Evolutionary conservation across 2,329 filamentous ascomycete species (phyloP), one percentile per base, ranked within the genome.

Genomic region (Colletotrichum magnum): DNA sequence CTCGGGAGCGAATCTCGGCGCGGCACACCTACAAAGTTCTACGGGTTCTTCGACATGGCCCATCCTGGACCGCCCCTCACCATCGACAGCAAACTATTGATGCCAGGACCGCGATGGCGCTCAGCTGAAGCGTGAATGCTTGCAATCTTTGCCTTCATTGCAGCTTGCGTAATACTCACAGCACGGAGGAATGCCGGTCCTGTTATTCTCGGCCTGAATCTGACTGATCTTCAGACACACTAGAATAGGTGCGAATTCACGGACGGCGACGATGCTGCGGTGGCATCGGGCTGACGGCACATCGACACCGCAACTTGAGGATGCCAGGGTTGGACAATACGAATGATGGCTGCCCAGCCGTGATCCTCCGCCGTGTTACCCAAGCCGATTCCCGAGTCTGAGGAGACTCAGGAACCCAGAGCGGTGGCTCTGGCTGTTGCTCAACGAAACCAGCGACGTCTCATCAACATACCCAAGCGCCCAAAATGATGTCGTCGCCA

Each of bases 51-150:
- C 50, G 61, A n/a, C 41, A 28, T 51, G 28, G 28, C 24, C 52
- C 45, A 26, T 26, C 32, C 9, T 18, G 32, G 47, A 15, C 18
- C 32, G 24, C 10, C 18, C 26, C 13, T 26, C 43, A 24, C 10
- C 43, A 52, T 53, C 52, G 61, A 43, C 32, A 9, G 18, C 10
- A n/a, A 21, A 65, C 56, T 65, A 65, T 65, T 39, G 62, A 48
- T 65, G 39, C 36, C 56, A 65, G 45, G 47, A 9, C 47, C 18
- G 45, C 39, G 7, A 43, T 39, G 56, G 60, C 48, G 62, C 56
- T 52, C 62, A 60, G 62, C 62, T 65, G 62, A 60, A 26, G 48
- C 50, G 41, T 43, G 36, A 32, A 16, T 59, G 54, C 54, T 45
- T 59, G 32, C 26, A 4, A 32, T 32, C 5, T 15, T 2, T 21